Base-by-base conservation (phyloP, 352 stramenopile species). In the Pythium utonaiense region DNA sequence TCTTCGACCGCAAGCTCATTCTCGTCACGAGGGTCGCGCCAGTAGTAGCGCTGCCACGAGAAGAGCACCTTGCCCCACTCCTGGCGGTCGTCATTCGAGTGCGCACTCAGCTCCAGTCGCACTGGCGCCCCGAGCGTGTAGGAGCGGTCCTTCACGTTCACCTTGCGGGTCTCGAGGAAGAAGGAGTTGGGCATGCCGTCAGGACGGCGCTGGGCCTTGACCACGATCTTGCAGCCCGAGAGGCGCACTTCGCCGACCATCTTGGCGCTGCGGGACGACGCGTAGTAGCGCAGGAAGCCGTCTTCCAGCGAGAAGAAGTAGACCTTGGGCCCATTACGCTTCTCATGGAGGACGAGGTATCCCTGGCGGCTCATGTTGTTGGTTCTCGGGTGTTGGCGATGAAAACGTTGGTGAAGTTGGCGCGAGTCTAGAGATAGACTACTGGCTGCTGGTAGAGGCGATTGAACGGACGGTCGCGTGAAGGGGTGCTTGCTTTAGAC, bases 31-130 rank as follows among this genome's bases (percentile, higher is more conserved):
- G 83, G 83, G 40, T 93, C 83, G 51, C 83, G 81, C 83, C 83
- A 95, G 68, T 92, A 95, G 65, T 89, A 91, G 42, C 85, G 83
- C 60, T 95, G 85, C 85, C 85, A 95, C 8, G 83, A 92, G 60
- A 91, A 89, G n/a, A 95, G 78, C 54, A 82, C 83, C 53, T 88
- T 88, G 60, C 79, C 83, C 85, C 85, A 95, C 22, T 91, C 77
- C 51, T 92, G 80, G 6, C 85, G 81, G 52, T 89, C 83, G 16
- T 90, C 80, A 30, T 78, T 81, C 19, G 65, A 76, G 55, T 58
- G 64, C 14, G 77, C 83, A 47, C 74, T 90, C 16, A 95, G 71
- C 63, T 95, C 85, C 27, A 93, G 40, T 6, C 79, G 78, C 63
- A 83, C 63, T 21, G 75, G 68, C 16, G 64, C 73, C 34, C 78